Base-by-base conservation (phyloP, 768 basidiomycete genomes). In the Boletus rex-veris region DNA sequence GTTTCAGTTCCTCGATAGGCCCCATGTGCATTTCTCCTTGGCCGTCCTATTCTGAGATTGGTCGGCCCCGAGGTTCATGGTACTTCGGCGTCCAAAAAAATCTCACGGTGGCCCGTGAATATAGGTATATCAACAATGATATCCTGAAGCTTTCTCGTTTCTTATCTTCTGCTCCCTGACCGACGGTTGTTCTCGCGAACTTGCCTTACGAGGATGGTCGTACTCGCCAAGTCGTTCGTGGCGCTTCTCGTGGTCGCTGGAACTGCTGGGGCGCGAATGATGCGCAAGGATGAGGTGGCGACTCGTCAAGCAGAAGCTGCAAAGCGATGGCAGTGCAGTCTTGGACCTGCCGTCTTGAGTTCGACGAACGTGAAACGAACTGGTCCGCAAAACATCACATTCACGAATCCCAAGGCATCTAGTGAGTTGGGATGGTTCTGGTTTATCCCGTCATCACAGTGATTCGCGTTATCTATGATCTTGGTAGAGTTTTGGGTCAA, bases 401-500 rank as follows among this genome's bases (percentile, higher is more conserved):
- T 90, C 67, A 70, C 75, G 12, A 86, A 88, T 59, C 84, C 85
- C 5, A 77, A 72, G 50, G 86, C 85, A 15, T 81, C 82, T 18
- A 69, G 85, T 85, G 55, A 55, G 61, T 54, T 21, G 7, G 12
- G 3, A 4, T n/a, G 37, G 44, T 5, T 9, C 3, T 37, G 30
- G 19, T 15, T 10, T 16, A 12, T 21, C 8, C 24, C 10, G 9
- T 12, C n/a, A 4, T 33, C 12, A 26, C 8, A 6, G 5, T 26
- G 18, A 43, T 51, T 45, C 12, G 58, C 19, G 39, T 15, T 8
- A 9, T 35, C 16, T 18, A 4, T 31, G 43, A 9, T 21, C 19
- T 9, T 15, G 18, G 8, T n/a, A 86, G 86, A 85, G 59, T 90
- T 88, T 64, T 88, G 74, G 61, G 88, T 90, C 15, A 73, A 88